phyloP scores from a whole-genome alignment of 805 yeast species.

The Kuraishia piskuri region DNA sequence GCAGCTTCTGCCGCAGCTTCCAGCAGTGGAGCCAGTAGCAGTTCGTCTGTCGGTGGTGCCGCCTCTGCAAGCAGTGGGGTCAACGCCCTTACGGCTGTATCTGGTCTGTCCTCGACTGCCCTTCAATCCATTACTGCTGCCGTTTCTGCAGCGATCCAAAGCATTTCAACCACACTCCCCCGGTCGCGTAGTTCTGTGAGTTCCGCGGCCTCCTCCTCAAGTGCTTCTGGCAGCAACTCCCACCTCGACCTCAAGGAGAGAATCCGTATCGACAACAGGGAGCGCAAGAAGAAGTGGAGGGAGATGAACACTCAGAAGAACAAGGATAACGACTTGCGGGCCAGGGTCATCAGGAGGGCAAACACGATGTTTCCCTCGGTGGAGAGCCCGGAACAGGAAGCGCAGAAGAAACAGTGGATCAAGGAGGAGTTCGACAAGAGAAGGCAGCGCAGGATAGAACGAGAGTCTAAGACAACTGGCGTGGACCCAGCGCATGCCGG shows the following conservation, averaged over 20 bases:
- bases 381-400: conserved; percentile 36
- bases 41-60: neutral
- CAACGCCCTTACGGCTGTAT: neutral
- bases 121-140: conserved; percentile 7
- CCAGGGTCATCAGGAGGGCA: conserved; percentile 72
- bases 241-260: conserved; percentile 39
- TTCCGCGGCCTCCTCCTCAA: neutral
- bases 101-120: neutral
- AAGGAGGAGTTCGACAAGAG: conserved; percentile 63
- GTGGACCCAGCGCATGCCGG: too few species aligned
- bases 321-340: conserved; percentile 79
- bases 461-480: conserved; percentile 24
- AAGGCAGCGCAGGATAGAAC: conserved; percentile 47
- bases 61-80: neutral
- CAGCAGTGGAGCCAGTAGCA: neutral
- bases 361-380: conserved; percentile 46
- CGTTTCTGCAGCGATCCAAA: conserved; percentile 4
- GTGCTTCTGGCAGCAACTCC: neutral
- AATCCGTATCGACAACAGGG: conserved; percentile 60
- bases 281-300: conserved; percentile 77
- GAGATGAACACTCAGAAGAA: conserved; percentile 72
- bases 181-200: neutral
- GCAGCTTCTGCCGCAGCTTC: neutral
- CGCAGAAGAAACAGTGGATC: conserved; percentile 57
- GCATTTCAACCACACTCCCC: neutral